phyloP scores from a whole-genome alignment of 257 asterid species.

The Solanum chmielewskii region DNA sequence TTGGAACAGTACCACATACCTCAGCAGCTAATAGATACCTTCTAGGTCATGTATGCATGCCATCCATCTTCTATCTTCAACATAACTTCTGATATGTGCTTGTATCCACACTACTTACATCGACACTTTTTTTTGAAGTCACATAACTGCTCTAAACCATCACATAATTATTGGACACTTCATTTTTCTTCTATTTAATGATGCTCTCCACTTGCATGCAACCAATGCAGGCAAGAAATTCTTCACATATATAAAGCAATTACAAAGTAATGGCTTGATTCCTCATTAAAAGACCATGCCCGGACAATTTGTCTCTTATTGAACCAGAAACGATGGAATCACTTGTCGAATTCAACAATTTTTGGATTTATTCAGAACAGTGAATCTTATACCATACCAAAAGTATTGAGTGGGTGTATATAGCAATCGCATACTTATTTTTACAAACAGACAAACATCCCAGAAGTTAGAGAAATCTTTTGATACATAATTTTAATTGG shows the following conservation, averaged over 20 bases:
- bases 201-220: not conserved
- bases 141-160: not conserved
- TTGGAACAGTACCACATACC: not conserved
- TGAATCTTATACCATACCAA: not conserved
- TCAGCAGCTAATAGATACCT: not conserved
- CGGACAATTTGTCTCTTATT: not conserved
- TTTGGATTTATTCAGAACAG: not conserved
- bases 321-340: not conserved
- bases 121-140: not conserved
- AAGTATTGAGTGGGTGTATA: not conserved
- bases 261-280: not conserved
- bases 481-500: not conserved
- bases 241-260: not conserved
- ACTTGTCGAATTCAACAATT: not conserved
- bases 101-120: not conserved
- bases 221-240: not conserved
- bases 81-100: not conserved
- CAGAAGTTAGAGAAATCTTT: not conserved
- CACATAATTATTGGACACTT: not conserved
- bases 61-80: not conserved
- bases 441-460: not conserved
- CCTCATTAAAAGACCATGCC: not conserved
- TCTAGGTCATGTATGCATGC: not conserved
- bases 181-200: not conserved
- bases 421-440: not conserved